Percentiles rank a stretch among this genome's conserved stretches.
Conservation (phyloP, 2,329 filamentous ascomycete genomes). For the Pyricularia grisea region DNA sequence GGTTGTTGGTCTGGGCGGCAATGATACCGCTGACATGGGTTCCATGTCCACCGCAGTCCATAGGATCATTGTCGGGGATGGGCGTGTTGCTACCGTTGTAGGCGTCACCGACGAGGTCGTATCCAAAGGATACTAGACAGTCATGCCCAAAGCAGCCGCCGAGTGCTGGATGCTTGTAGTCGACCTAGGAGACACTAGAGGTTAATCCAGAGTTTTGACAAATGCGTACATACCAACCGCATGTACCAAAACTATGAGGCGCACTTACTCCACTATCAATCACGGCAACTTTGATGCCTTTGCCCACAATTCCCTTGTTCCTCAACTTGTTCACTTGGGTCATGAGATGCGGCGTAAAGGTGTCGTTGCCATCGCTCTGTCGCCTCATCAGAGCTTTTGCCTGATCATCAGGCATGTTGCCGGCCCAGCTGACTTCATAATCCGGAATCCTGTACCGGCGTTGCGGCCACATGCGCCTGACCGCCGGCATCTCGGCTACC, state of each 20-base stretch:
- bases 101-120: constrained; percentile 14
- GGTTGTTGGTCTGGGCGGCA: constrained; percentile 45
- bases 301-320: constrained; percentile 36
- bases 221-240: too few species aligned
- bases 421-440: constrained; percentile 34
- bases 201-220: not conserved
- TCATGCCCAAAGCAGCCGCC: constrained; percentile 19
- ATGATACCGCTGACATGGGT: constrained; percentile 55
- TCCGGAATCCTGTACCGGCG: constrained; percentile 32
- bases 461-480: constrained; percentile 42
- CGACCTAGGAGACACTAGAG: constrained; percentile 25
- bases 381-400: constrained; percentile 6
- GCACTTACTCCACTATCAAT: constrained; percentile 43
- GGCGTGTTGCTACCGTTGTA: constrained; percentile 30
- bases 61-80: constrained; percentile 39
- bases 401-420: constrained; percentile 18
- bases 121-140: constrained; percentile 11
- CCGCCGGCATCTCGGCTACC: constrained; percentile 29
- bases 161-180: constrained; percentile 52
- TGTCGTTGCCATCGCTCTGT: constrained; percentile 21
- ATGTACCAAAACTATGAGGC: too few species aligned
- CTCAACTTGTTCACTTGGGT: constrained; percentile 45
- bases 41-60: constrained; percentile 49
- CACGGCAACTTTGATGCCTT: constrained; percentile 42
- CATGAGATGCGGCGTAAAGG: constrained; percentile 42